Percentiles rank a stretch among this genome's conserved stretches.
Evolutionary conservation across 345 rosid genomes (phyloP).

Genomic region (Angophora floribunda): DNA sequence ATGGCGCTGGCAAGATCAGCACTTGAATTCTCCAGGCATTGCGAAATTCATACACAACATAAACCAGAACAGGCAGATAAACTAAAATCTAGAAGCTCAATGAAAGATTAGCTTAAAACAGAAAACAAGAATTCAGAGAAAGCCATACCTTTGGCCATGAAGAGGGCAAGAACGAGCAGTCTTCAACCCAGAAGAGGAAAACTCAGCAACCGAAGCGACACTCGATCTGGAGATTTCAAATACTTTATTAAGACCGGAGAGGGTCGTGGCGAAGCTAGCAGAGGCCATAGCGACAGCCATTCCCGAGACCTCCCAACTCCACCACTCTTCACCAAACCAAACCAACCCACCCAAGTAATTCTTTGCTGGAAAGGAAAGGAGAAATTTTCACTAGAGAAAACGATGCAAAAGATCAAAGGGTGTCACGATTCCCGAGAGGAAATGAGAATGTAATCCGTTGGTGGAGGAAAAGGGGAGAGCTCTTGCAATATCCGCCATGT

Average conservation of each 20-base stretch:
- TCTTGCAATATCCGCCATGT: slow-evolving; percentile 12
- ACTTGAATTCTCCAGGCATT: not conserved
- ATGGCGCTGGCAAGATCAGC: not conserved
- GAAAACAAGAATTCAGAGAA: not conserved
- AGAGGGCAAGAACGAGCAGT: slow-evolving; percentile 6
- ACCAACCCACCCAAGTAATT: not conserved
- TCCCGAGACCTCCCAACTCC: not conserved
- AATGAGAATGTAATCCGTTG: not conserved
- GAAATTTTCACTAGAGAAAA: not conserved
- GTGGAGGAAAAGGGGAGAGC: not conserved
- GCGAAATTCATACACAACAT: not conserved
- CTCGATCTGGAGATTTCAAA: slow-evolving; percentile 1
- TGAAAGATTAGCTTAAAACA: not conserved
- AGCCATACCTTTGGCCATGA: slow-evolving; percentile 16
- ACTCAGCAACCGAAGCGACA: not conserved
- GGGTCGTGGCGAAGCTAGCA: slow-evolving; percentile 11
- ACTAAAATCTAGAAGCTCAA: not conserved
- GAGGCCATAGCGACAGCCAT: slow-evolving; percentile 47
- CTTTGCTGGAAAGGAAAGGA: not conserved
- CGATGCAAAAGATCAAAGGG: not conserved
- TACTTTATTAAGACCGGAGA: slow-evolving; percentile 4
- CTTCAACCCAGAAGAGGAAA: not conserved
- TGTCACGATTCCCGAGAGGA: not conserved
- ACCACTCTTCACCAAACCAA: not conserved
- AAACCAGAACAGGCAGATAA: not conserved